Evolutionary conservation across 768 basidiomycete species (phyloP), one percentile per base, ranked within the genome.

Genomic region (Pleurotus tuoliensis): DNA sequence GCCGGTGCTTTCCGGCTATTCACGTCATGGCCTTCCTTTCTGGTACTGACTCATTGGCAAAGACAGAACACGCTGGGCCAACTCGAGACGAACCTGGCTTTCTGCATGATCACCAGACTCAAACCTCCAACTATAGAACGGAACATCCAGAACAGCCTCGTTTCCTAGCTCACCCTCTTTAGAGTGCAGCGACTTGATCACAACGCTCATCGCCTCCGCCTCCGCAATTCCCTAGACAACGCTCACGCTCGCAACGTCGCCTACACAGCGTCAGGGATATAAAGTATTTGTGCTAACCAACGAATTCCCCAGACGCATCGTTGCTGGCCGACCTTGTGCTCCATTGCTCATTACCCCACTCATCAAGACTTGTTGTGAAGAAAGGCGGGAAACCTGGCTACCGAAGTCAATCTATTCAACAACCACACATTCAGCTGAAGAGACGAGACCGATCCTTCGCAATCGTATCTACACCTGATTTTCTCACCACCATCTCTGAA

Each of bases 291-390:
- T 39, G 16, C 39, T 53, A 39, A 13, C 16, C 51, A 15, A n/a
- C 18, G 37, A 9, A 20, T 40, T 53, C 51, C 51, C 51, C 51
- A 53, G 51, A 53, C 51, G 51, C 51, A 53, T 53, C 51, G 51
- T 53, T 53, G 51, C 51, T 53, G 51, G 51, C 41, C 51, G 51
- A 53, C 51, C 51, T 34, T 53, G 51, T 41, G 51, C 37, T 53
- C 37, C 18, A 40, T 40, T 18, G 24, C 51, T 34, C 38, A n/a
- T 43, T 41, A 16, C 27, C 51, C 37, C 51, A 37, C 20, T 24
- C 51, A 53, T 53, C 51, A 43, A 39, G 43, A 53, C 37, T 24
- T 53, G 51, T 53, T 53, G 41, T 39, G 51, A 53, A 38, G 51
- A 40, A 39, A 53, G 41, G 18, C 39, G 25, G 24, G 51, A 39